Base-by-base conservation (phyloP, 1,139 yeast species). In the Saccharomyces hybrid region DNA sequence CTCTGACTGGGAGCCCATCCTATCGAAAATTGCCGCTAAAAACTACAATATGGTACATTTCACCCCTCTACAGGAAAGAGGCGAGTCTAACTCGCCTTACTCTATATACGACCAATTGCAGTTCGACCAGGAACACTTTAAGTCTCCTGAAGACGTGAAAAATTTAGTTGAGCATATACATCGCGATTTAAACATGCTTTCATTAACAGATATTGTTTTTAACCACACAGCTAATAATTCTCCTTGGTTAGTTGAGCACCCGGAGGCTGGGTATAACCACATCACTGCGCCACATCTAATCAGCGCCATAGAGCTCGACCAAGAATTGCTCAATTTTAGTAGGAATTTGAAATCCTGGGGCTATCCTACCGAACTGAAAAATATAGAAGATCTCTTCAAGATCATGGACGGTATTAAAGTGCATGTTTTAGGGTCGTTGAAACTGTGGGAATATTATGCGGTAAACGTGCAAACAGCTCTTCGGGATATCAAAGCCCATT, bases 41-140 rank as follows among this genome's bases (percentile, higher is more conserved):
- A 93, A 95, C 20, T 93, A 91, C 75, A 93, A 93, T 70, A 88
- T 91, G 97, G 75, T 93, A 50, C 99, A 93, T 73, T 93, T 93
- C 69, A 90, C 98, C 1, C 99, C 99, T 0, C 76, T 93, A 59
- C 97, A 91, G 70, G 74, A 83, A 59, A 78, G 98, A 52, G 99
- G 99, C 28, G 84, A 78, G 55, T 88, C 96, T 0, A 80, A 91
- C 68, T 90, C 97, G 7, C 98, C 99, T 0, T 93, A 91, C 67
- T 88, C 97, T 3, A 88, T 93, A 53, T 86, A 75, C 64, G 97
- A 93, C 69, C 98, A 93, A 71, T 78, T 89, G 61, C 70, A 67
- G 27, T 90, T 86, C 71, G 98, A 93, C 67, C 81, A 86, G 0
- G 69, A 65, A 0, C 72, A 83, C 41, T 93, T 93, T 67, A 73